Evolutionary conservation across 371 early-diverging fungal species (phyloP).

Genomic region (Zopfochytrium polystomum): DNA sequence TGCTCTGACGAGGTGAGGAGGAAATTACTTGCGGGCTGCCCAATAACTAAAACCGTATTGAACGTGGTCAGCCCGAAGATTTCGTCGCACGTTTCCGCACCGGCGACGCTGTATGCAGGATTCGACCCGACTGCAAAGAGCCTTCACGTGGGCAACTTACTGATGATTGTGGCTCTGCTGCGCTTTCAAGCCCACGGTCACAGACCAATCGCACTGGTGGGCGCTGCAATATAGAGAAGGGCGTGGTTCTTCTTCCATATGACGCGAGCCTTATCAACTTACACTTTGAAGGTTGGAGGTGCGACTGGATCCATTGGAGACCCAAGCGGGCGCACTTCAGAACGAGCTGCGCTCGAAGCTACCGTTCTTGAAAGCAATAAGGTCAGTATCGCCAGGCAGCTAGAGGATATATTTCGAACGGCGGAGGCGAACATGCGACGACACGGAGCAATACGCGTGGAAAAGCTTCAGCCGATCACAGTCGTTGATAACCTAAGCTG

Average conservation of each 20-base stretch:
- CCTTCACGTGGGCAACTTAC: slow-evolving; percentile 87
- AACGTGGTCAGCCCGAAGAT: not conserved
- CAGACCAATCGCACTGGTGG: slow-evolving; percentile 75
- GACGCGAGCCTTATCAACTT: too few species aligned
- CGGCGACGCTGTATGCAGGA: slow-evolving; percentile 70
- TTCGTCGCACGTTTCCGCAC: slow-evolving; percentile 6
- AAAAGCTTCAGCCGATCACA: slow-evolving; percentile 29
- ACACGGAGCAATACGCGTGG: slow-evolving; percentile 14
- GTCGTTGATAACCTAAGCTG: slow-evolving; percentile 82
- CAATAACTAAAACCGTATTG: too few species aligned
- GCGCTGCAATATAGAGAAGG: not conserved
- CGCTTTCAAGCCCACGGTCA: slow-evolving; percentile 86
- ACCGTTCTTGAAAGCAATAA: slow-evolving; percentile 61
- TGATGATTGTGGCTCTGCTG: slow-evolving; percentile 76
- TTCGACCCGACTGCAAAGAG: slow-evolving; percentile 94
- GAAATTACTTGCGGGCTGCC: too few species aligned
- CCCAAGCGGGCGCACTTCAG: slow-evolving; percentile 81
- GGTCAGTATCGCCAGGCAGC: slow-evolving; percentile 64
- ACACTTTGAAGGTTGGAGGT: slow-evolving; percentile 70
- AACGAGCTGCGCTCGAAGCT: slow-evolving; percentile 64
- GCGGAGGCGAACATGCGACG: slow-evolving; percentile 57
- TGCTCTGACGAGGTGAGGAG: slow-evolving; percentile 19
- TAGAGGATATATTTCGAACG: slow-evolving; percentile 67
- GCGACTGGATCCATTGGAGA: slow-evolving; percentile 95
- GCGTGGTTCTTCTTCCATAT: not conserved